phyloP scores from a whole-genome alignment of 768 basidiomycete species.

The Suillus alpinus region DNA sequence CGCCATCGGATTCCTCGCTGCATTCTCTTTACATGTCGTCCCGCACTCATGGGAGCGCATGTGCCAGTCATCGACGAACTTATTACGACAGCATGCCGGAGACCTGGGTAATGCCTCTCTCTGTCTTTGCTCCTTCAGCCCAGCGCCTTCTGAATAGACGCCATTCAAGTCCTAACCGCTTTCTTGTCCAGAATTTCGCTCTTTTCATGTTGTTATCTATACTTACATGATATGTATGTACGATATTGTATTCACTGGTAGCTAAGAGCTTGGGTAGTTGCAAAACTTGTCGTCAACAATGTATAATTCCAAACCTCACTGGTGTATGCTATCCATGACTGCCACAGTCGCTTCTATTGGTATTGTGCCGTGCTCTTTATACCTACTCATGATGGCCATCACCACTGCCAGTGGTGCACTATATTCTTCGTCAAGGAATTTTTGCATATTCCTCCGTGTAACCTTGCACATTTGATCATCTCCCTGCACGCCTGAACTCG shows the following conservation, averaged over 20 bases:
- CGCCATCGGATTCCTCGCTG: no score
- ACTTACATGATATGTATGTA: neutral
- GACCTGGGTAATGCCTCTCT: no score
- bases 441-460: neutral
- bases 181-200: neutral
- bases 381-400: neutral
- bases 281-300: neutral
- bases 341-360: neutral
- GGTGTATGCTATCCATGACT: neutral
- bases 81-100: conserved; percentile 20
- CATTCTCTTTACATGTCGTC: neutral
- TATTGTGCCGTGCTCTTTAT: neutral
- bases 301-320: neutral
- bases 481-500: neutral
- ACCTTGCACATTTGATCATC: neutral
- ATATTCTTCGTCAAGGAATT: neutral
- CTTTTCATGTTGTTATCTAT: neutral
- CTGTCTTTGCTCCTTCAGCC: no score
- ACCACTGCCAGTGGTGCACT: neutral
- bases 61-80: conserved; percentile 12
- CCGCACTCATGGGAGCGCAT: neutral
- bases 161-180: neutral
- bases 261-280: neutral
- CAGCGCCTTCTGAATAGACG: no score
- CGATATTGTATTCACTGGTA: neutral